Evolutionary conservation across 495 filamentous ascomycete genomes (phyloP).

Genomic region (Hypoxylon rickii): DNA sequence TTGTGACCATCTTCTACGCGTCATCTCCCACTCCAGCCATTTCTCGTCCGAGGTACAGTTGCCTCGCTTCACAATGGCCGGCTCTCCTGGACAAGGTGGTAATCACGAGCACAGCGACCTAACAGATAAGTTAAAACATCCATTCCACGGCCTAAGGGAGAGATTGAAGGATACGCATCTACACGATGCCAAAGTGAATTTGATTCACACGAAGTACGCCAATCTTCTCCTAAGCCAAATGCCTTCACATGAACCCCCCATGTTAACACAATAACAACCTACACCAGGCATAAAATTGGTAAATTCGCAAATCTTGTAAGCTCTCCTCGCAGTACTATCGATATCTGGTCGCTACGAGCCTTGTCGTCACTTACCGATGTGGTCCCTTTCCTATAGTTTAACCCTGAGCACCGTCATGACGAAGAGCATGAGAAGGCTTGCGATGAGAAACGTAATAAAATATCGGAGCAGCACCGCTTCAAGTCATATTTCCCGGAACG

Average conservation of each 20-base stretch:
- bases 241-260: neutral
- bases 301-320: constrained; percentile 59
- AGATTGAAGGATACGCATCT: constrained; percentile 53
- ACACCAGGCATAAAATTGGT: constrained; percentile 55
- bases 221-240: neutral
- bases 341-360: neutral
- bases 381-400: constrained; percentile 57
- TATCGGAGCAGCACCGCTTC: constrained; percentile 80
- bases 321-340: neutral
- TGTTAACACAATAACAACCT: too few relatives aligned
- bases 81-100: constrained; percentile 21
- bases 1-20: neutral
- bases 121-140: constrained; percentile 41
- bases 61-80: constrained; percentile 5
- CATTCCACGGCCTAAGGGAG: constrained; percentile 50
- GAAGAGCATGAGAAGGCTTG: constrained; percentile 86
- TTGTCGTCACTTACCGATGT: constrained; percentile 9
- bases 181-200: constrained; percentile 51
- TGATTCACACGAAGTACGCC: constrained; percentile 55
- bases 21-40: neutral
- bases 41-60: neutral
- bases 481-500: constrained; percentile 82
- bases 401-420: constrained; percentile 91
- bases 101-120: constrained; percentile 25
- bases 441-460: constrained; percentile 74